These are phyloP conservation scores for Trichoderma sp. DNA, from an alignment of 2,329 filamentous ascomycete species.

Conservation along the genomic window DNA sequence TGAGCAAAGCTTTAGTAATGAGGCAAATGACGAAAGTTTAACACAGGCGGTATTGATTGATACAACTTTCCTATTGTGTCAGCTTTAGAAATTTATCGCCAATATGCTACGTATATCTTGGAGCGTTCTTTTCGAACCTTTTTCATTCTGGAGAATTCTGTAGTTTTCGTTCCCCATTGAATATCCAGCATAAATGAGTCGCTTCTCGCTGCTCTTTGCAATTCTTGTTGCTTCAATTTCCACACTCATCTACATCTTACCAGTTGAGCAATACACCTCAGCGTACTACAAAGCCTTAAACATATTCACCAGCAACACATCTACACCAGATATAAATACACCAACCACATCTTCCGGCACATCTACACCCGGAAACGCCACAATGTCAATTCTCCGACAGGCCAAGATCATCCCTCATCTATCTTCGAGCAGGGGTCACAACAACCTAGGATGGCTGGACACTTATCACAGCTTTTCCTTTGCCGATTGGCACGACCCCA, in stretches of 20 bases:
- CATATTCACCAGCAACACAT: constrained; percentile 28
- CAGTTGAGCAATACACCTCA: constrained; percentile 29
- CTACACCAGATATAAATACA: constrained; percentile 21
- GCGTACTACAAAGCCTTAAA: constrained; percentile 26
- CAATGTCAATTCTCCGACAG: constrained; percentile 62
- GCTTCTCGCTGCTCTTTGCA: constrained; percentile 35
- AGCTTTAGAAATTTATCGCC: constrained; percentile 16
- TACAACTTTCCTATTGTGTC: neutral
- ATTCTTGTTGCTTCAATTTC: constrained; percentile 42
- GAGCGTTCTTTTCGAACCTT: neutral
- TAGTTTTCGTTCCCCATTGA: neutral
- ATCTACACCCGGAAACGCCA: constrained; percentile 41
- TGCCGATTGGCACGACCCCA: constrained; percentile 68
- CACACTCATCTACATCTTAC: constrained; percentile 35
- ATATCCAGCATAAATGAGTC: constrained; percentile 42
- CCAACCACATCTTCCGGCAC: constrained; percentile 21
- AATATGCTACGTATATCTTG: constrained; percentile 1
- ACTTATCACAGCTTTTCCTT: constrained; percentile 87
- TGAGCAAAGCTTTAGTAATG: constrained; percentile 16
- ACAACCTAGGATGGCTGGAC: constrained; percentile 83
- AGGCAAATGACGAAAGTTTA: neutral
- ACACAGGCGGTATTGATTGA: neutral
- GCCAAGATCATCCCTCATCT: constrained; percentile 75
- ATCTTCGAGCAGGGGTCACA: constrained; percentile 70
- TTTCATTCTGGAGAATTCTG: neutral